These are phyloP conservation scores for Lactuca sativa DNA, from an alignment of 129 eudicot genomes.

Conservation along the genomic window DNA sequence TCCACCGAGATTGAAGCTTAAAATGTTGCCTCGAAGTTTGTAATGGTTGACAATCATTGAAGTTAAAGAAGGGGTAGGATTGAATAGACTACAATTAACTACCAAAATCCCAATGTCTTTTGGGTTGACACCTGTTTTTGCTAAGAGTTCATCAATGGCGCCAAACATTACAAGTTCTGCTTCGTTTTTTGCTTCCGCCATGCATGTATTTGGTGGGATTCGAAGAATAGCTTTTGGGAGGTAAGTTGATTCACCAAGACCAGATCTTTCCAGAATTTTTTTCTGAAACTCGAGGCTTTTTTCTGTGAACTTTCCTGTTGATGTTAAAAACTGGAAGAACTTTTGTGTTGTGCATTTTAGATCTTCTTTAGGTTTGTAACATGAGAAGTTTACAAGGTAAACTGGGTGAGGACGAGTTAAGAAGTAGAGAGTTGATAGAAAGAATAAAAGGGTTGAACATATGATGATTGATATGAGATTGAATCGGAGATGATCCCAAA, in stretches of 20 bases:
- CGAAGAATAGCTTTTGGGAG: conserved; percentile 77
- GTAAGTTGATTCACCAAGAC: conserved; percentile 77
- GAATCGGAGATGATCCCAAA: conserved; percentile 76
- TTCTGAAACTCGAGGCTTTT: conserved; percentile 62
- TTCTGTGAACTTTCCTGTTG: conserved; percentile 53
- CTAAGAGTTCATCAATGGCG: conserved; percentile 77
- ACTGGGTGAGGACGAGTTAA: conserved; percentile 76
- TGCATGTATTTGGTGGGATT: conserved; percentile 77
- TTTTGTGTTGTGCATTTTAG: conserved; percentile 74
- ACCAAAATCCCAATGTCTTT: conserved; percentile 81
- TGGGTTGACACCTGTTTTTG: conserved; percentile 63
- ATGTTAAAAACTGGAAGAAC: conserved; percentile 68
- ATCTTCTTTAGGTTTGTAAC: conserved; percentile 77
- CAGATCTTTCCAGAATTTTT: conserved; percentile 84
- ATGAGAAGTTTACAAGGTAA: conserved; percentile 77
- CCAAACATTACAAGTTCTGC: conserved; percentile 86
- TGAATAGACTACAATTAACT: conserved; percentile 83
- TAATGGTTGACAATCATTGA: conserved; percentile 84
- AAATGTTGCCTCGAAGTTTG: conserved; percentile 74
- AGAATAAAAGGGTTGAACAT: conserved; percentile 70
- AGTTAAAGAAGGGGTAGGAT: conserved; percentile 80
- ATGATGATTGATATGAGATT: conserved; percentile 67
- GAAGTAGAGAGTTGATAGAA: conserved; percentile 69
- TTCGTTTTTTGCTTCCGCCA: conserved; percentile 88
- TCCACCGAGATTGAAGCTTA: conserved; percentile 78